phyloP scores from a whole-genome alignment of 2,329 filamentous ascomycete genomes.

The Boeremia exigua region DNA sequence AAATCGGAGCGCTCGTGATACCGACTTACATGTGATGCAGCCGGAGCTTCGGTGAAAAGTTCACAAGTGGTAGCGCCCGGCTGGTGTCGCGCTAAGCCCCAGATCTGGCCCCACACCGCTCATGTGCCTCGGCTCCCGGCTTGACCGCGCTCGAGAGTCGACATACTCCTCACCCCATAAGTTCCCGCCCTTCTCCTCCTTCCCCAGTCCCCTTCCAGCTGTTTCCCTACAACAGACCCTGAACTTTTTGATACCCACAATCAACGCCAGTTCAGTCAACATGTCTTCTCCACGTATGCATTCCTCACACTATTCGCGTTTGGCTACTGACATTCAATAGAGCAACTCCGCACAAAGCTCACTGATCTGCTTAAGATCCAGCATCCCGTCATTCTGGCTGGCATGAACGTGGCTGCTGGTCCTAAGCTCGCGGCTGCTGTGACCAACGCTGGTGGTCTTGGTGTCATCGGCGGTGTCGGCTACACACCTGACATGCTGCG shows the following conservation, averaged over 20 bases:
- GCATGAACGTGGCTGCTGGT: constrained; percentile 98
- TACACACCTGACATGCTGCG: constrained; percentile 98
- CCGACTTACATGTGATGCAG: constrained; percentile 25
- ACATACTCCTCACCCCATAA: constrained; percentile 33
- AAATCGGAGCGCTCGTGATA: constrained; percentile 5
- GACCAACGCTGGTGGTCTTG: constrained; percentile 93
- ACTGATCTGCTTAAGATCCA: constrained; percentile 98
- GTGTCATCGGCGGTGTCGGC: constrained; percentile 92
- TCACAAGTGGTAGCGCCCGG: constrained; percentile 10
- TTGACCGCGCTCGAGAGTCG: constrained; percentile 20
- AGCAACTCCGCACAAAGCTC: constrained; percentile 86
- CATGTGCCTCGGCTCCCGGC: constrained; percentile 36
- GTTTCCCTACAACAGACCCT: neutral
- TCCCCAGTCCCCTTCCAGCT: constrained; percentile 2
- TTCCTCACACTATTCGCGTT: constrained; percentile 19
- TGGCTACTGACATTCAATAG: constrained; percentile 54
- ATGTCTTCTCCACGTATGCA: constrained; percentile 84
- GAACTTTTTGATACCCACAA: neutral
- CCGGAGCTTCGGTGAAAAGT: constrained; percentile 18
- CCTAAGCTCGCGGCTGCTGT: constrained; percentile 96
- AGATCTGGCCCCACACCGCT: constrained; percentile 10
- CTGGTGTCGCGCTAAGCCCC: constrained; percentile 12
- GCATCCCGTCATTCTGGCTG: constrained; percentile 92
- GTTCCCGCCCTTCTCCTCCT: constrained; percentile 19
- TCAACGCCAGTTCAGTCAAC: constrained; percentile 27